Base-by-base conservation (phyloP, 2,329 filamentous ascomycete genomes). In the Nemania abortiva region DNA sequence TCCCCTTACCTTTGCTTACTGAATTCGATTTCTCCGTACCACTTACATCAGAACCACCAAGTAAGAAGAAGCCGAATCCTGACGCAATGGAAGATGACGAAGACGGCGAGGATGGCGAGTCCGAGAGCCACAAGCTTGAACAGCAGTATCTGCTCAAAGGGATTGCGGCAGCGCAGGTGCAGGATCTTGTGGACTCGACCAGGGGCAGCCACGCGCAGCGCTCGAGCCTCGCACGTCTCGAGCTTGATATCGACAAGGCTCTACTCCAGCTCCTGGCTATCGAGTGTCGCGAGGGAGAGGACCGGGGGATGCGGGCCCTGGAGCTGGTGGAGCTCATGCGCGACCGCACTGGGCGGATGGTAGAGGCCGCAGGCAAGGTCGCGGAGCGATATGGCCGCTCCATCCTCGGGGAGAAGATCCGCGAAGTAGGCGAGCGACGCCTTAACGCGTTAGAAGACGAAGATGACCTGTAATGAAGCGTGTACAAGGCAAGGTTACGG, bases 11-110 rank as follows among this genome's bases (percentile, higher is more conserved):
- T 1, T 84, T 98, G 45, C 90, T 99, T 42, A 95, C 91, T 50
- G 96, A 99, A 79, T 99, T 99, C 77, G 93, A 94, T 57, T 97
- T 99, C 79, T 89, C 91, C 52, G 88, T 99, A 20, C 96, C 97
- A 0, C 84, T 98, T 39, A 88, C 89, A 3, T 88, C 88, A 1
- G 80, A 83, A 5, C 80, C 82, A 1, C 83, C 85, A 0, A 83
- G 78, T 65, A 78, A 74, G 73, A 81, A 67, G 79, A 80, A 57
- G 74, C 59, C 63, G 1, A 78, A 78, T 49, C 47, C 78, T 2
- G 79, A 81, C 42, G 79, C 79, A 37, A 74, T 79, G 77, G 75
- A 80, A 64, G 77, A 80, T 58, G 74, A 66, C 42, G 67, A 68
- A 39, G 79, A 77, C 53, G 70, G 70, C 50, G 79, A 81, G 6